Evolutionary conservation across 2,329 filamentous ascomycete species (phyloP).

Genomic region (Stagonosporopsis cucurbitacearum): DNA sequence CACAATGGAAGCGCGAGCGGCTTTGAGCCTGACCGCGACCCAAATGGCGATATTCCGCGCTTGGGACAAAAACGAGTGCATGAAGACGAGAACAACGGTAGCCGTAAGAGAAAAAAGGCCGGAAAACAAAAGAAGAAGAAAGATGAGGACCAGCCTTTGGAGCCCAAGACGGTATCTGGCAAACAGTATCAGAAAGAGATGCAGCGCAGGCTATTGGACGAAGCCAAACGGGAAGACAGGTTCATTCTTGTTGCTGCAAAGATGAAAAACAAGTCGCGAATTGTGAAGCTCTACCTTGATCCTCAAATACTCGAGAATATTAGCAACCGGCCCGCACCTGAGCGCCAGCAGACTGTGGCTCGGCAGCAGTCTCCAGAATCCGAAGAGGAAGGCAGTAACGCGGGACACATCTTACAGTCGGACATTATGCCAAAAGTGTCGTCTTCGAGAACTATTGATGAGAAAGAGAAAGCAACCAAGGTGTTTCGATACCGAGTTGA

Average conservation of each 20-base stretch:
- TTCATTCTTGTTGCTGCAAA: slow-evolving; percentile 55
- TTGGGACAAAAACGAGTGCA: slow-evolving; percentile 41
- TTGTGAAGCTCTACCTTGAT: slow-evolving; percentile 51
- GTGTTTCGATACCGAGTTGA: slow-evolving; percentile 48
- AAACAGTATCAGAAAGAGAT: slow-evolving; percentile 57
- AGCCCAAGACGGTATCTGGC: slow-evolving; percentile 53
- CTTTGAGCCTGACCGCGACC: neutral
- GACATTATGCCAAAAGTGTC: slow-evolving; percentile 39
- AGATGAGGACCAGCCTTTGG: slow-evolving; percentile 39
- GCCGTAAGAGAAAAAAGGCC: slow-evolving; percentile 25
- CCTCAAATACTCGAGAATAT: slow-evolving; percentile 48
- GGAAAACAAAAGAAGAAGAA: slow-evolving; percentile 44
- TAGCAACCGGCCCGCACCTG: slow-evolving; percentile 38
- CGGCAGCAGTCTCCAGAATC: slow-evolving; percentile 31
- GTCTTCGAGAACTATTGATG: slow-evolving; percentile 17
- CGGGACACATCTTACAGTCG: slow-evolving; percentile 46
- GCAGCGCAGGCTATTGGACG: slow-evolving; percentile 52
- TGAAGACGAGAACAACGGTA: slow-evolving; percentile 36
- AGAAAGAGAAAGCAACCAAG: slow-evolving; percentile 42
- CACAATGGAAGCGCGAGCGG: neutral
- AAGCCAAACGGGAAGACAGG: slow-evolving; percentile 53
- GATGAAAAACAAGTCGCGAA: slow-evolving; percentile 53
- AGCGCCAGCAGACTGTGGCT: slow-evolving; percentile 24
- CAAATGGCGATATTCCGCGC: slow-evolving; percentile 33
- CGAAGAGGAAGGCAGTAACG: slow-evolving; percentile 30